A percentile compares a stretch with the other conserved stretches of the same genome.
These are phyloP conservation scores for Strigomonas galati DNA, from an alignment of 208 protist genomes.

Conservation along the genomic window DNA sequence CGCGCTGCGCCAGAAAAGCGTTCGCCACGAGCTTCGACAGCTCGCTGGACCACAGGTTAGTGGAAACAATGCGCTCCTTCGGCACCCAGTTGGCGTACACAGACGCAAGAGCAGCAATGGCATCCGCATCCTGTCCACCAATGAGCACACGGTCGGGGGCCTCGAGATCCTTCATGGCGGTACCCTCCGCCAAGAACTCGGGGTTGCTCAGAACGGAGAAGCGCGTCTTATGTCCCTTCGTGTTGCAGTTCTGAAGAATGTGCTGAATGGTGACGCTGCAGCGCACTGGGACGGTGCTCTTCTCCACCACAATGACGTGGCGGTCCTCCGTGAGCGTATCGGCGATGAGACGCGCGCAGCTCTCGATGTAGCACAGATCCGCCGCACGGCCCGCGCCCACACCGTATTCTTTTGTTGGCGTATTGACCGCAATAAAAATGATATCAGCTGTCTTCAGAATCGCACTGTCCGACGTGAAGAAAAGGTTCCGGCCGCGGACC, in stretches of 20 bases:
- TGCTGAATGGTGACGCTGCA: slow-evolving; percentile 36
- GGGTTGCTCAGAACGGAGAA: slow-evolving; percentile 97
- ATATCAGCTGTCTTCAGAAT: slow-evolving; percentile 85
- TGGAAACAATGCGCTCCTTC: slow-evolving; percentile 86
- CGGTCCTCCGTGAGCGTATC: slow-evolving; percentile 29
- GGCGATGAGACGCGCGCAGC: slow-evolving; percentile 76
- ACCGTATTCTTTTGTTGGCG: slow-evolving; percentile 95
- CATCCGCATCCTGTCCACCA: slow-evolving; percentile 70
- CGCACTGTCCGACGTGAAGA: slow-evolving; percentile 91
- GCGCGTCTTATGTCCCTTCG: not conserved
- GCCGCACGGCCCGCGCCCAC: slow-evolving; percentile 81
- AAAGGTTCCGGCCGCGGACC: slow-evolving; percentile 87
- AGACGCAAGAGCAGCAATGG: slow-evolving; percentile 50
- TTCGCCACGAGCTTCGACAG: slow-evolving; percentile 98
- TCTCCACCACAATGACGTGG: slow-evolving; percentile 93
- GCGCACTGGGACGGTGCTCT: slow-evolving; percentile 91
- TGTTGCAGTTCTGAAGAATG: slow-evolving; percentile 26
- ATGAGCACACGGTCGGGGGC: slow-evolving; percentile 97
- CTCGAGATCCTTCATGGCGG: slow-evolving; percentile 84
- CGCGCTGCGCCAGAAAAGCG: slow-evolving; percentile 97
- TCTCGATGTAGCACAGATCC: slow-evolving; percentile 91
- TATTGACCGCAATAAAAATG: slow-evolving; percentile 98
- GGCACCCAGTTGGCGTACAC: slow-evolving; percentile 93
- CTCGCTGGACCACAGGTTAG: slow-evolving; percentile 96
- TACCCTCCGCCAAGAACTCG: slow-evolving; percentile 97